Base-by-base conservation (phyloP, 2,329 filamentous ascomycete species). In the Onygenales sp. region DNA sequence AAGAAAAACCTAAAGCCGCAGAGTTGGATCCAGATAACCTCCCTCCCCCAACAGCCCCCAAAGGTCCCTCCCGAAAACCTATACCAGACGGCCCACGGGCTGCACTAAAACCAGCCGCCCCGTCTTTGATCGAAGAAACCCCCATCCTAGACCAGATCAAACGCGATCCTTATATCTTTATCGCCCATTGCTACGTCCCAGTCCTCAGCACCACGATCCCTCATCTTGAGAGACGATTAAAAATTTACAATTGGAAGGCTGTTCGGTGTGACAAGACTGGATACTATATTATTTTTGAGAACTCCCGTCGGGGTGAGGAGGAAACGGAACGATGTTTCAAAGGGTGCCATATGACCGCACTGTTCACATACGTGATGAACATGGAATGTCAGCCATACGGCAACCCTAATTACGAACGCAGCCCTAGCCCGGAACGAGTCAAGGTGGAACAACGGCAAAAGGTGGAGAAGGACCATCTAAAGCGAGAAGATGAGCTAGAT, bases 301-400 rank as follows among this genome's bases (percentile, higher is more conserved):
- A 92, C 62, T 88, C 83, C 1, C 80, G 81, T 52, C 76, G 79
- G 7, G 92, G 92, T 2, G 85, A 90, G 62, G 78, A 84, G 53
- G 90, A 96, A 69, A 85, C 89, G 0, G 85, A 88, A 60, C 80
- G 87, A 57, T 96, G 91, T 66, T 91, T 83, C 68, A 78, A 82
- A 52, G 80, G 84, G 50, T 90, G 87, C 59, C 85, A 96, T 66
- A 85, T 87, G 66, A 85, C 86, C 43, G 81, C 87, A 5, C 82
- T 98, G 58, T 98, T 98, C 73, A 96, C 87, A 1, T 97, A 97
- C 61, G 79, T 81, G 56, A 92, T 98, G 87, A 81, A 83, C 44
- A 95, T 98, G 89, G 86, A 92, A 65, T 84, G 89, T 53, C 86
- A 86, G 59, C 78, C 80, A 57, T 83, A 83, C 62, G 83, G 83